Conservation (phyloP, 2,329 filamentous ascomycete genomes). For the Elsinoe perseae region DNA sequence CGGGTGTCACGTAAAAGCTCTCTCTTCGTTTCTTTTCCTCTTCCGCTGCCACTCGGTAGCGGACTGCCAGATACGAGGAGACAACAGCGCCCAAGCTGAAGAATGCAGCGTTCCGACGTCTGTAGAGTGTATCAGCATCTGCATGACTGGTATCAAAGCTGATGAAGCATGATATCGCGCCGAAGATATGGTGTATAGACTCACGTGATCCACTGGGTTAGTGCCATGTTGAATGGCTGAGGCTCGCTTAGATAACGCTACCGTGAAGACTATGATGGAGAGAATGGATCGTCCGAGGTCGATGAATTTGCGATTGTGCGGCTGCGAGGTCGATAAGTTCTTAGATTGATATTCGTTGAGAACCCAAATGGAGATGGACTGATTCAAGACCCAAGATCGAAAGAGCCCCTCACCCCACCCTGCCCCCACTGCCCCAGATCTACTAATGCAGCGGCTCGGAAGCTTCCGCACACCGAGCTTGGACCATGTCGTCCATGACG, state of each 20-base stretch:
- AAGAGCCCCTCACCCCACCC: not conserved
- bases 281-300: too few relatives aligned
- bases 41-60: slow-evolving; percentile 20
- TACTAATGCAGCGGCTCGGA: not conserved
- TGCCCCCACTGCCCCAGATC: slow-evolving; percentile 1
- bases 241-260: too few relatives aligned
- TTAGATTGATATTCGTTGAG: too few relatives aligned
- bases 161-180: too few relatives aligned
- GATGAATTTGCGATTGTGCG: too few relatives aligned
- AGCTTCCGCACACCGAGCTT: not conserved
- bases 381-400: not conserved
- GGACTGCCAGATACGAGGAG: slow-evolving; percentile 22
- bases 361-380: slow-evolving; percentile 1
- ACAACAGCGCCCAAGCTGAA: slow-evolving; percentile 23
- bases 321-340: too few relatives aligned
- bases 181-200: not conserved
- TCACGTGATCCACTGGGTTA: slow-evolving; percentile 19
- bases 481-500: not conserved
- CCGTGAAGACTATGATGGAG: too few relatives aligned
- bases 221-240: slow-evolving; percentile 17
- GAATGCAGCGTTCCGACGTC: slow-evolving; percentile 25
- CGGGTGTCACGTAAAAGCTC: slow-evolving; percentile 25
- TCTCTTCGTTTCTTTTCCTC: slow-evolving; percentile 20
- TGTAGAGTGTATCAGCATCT: slow-evolving; percentile 5
- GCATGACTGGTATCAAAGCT: too few relatives aligned